A percentile compares a stretch with the other conserved stretches of the same genome.
Evolutionary conservation across 2,329 filamentous ascomycete species (phyloP).

Genomic region (Nectriaceae sp.): DNA sequence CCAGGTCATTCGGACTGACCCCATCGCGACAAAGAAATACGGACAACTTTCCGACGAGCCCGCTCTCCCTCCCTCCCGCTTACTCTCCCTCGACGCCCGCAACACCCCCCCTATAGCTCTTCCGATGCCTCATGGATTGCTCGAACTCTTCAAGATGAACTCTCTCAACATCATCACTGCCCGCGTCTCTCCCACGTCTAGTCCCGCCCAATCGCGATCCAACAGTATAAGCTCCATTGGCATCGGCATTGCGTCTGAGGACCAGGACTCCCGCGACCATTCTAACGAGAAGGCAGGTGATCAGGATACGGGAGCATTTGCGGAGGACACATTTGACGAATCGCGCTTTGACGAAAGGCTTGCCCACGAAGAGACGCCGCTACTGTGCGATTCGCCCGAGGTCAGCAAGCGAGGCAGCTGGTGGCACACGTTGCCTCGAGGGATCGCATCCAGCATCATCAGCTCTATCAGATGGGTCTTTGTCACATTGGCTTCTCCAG

Average conservation of each 20-base stretch:
- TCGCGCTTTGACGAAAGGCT: slow-evolving; percentile 39
- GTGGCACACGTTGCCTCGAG: slow-evolving; percentile 64
- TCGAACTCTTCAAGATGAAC: slow-evolving; percentile 75
- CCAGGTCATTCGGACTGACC: background rate
- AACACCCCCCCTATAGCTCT: background rate
- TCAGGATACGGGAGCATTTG: slow-evolving; percentile 35
- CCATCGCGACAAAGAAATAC: slow-evolving; percentile 1
- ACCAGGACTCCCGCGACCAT: slow-evolving; percentile 30
- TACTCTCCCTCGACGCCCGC: slow-evolving; percentile 1
- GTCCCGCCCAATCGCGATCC: slow-evolving; percentile 57
- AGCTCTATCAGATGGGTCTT: slow-evolving; percentile 78
- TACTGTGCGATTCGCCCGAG: slow-evolving; percentile 46
- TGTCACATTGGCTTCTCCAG: slow-evolving; percentile 76
- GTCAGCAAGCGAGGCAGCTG: slow-evolving; percentile 40
- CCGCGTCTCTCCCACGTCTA: slow-evolving; percentile 68
- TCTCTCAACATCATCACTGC: slow-evolving; percentile 92
- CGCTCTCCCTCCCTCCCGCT: background rate
- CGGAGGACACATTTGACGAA: slow-evolving; percentile 39
- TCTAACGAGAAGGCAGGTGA: slow-evolving; percentile 35
- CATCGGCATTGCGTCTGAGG: slow-evolving; percentile 46
- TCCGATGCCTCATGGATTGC: slow-evolving; percentile 54
- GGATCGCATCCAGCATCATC: slow-evolving; percentile 71
- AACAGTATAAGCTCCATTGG: slow-evolving; percentile 60
- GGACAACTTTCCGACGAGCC: background rate
- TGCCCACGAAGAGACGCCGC: slow-evolving; percentile 66